These are phyloP conservation scores for Paecilomyces fulvus DNA, from an alignment of 2,329 filamentous ascomycete species.

Conservation along the genomic window DNA sequence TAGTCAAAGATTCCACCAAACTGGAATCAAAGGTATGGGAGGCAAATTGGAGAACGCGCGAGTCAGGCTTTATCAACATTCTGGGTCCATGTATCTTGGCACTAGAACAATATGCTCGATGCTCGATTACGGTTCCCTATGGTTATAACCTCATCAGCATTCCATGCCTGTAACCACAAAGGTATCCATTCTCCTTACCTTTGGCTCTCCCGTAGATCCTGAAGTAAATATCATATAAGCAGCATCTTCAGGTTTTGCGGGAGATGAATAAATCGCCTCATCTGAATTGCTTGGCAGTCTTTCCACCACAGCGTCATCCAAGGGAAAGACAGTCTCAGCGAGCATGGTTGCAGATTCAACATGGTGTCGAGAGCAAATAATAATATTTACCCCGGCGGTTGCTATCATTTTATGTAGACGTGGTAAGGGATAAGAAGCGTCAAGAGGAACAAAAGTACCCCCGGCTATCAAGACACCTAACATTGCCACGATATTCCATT, in stretches of 20 bases:
- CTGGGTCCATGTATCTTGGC: constrained; percentile 45
- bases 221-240: constrained; percentile 54
- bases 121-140: constrained; percentile 56
- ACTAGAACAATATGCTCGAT: constrained; percentile 50
- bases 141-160: constrained; percentile 5
- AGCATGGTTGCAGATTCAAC: constrained; percentile 13
- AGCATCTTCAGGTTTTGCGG: constrained; percentile 23
- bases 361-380: constrained; percentile 25
- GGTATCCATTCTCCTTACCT: constrained; percentile 24
- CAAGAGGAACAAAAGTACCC: constrained; percentile 34
- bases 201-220: constrained; percentile 48
- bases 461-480: constrained; percentile 36
- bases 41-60: constrained; percentile 51
- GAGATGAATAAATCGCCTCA: constrained; percentile 10
- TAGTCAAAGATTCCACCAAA: constrained; percentile 46
- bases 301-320: constrained; percentile 19
- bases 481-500: constrained; percentile 36
- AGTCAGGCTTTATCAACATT: constrained; percentile 41
- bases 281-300: constrained; percentile 11
- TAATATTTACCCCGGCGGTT: constrained; percentile 23
- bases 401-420: constrained; percentile 26
- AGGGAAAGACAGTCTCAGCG: constrained; percentile 17
- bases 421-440: constrained; percentile 30
- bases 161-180: neutral
- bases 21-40: constrained; percentile 50